Evolutionary conservation across 1,139 yeast genomes (phyloP), one percentile per base, ranked within the genome.

Genomic region (Taphrina pruni): DNA sequence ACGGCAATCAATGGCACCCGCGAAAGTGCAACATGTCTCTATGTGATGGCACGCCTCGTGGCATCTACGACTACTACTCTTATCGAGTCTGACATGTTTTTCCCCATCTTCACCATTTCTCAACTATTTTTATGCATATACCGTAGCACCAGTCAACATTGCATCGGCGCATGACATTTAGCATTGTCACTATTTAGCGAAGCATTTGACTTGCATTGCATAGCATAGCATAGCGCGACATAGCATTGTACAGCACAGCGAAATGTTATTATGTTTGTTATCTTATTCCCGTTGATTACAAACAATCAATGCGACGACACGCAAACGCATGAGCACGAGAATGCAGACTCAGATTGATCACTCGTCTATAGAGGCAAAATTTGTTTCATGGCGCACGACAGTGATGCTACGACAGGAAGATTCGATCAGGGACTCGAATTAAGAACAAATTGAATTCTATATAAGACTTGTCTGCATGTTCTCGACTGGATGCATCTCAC

Each of bases 51-150:
- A 50, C 50, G 14, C 67, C 67, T n/a, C 43, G 67, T 3, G 67
- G 67, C 9, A 20, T 64, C 20, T 64, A 64, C 55, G 67, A 64
- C 46, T 64, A 64, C 41, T 64, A 64, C 20, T 56, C 67, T 11
- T 64, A 64, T 21, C 43, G 67, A 26, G 60, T 64, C 39, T 64
- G 43, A 55, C 17, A 43, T 17, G 6, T 6, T 43, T 8, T 17
- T 45, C 20, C 17, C 17, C 20, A n/a, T n/a, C 20, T 45, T 20
- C 20, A n/a, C 48, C 2, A 45, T 45, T 14, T 45, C 12, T 45
- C 20, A 45, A 26, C 4, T 26, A 26, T 26, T 26, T 26, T 11
- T 20, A 45, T 12, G 48, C 48, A 45, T 45, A 14, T 45, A 45
- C 6, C 8, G 48, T 20, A 45, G 48, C 43, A 39, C 14, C 6